phyloP scores from a whole-genome alignment of 2,329 filamentous ascomycete genomes.

The Shiraia sp. region DNA sequence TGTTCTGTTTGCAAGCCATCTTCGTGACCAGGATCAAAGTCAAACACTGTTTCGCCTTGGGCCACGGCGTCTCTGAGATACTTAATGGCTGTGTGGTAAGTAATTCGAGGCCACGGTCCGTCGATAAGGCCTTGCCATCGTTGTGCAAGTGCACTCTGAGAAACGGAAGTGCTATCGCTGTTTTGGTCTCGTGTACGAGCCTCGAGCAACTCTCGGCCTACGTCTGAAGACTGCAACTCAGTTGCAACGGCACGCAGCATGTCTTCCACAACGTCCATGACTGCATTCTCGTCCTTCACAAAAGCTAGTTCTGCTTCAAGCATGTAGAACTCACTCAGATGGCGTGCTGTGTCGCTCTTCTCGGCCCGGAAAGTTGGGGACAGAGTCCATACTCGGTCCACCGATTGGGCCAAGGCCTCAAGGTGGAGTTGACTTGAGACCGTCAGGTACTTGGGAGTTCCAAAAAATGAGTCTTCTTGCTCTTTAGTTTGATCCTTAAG shows the following conservation, averaged over 20 bases:
- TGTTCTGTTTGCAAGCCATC: slow-evolving; percentile 85
- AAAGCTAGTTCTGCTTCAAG: slow-evolving; percentile 90
- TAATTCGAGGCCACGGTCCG: slow-evolving; percentile 84
- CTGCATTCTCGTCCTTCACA: slow-evolving; percentile 65
- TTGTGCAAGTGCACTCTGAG: slow-evolving; percentile 58
- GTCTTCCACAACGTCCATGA: slow-evolving; percentile 81
- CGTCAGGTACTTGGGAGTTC: slow-evolving; percentile 86
- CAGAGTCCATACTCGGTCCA: slow-evolving; percentile 90
- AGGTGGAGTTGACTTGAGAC: slow-evolving; percentile 94
- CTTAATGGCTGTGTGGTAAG: slow-evolving; percentile 77
- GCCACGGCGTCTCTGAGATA: slow-evolving; percentile 64
- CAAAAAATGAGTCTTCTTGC: slow-evolving; percentile 68
- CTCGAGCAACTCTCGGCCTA: slow-evolving; percentile 61
- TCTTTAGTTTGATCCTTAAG: slow-evolving; percentile 29
- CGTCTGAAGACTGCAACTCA: slow-evolving; percentile 53
- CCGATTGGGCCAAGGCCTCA: slow-evolving; percentile 84
- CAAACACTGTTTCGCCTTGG: slow-evolving; percentile 60
- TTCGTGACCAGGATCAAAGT: slow-evolving; percentile 70
- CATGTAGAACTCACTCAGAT: slow-evolving; percentile 99
- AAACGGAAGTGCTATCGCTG: slow-evolving; percentile 43
- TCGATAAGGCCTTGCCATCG: slow-evolving; percentile 72
- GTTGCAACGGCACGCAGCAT: slow-evolving; percentile 67
- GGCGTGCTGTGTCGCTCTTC: slow-evolving; percentile 83
- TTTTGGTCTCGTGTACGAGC: slow-evolving; percentile 47
- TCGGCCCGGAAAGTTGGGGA: slow-evolving; percentile 91